Base-by-base conservation (phyloP, 352 stramenopile species). In the Pythium phragmiticola region DNA sequence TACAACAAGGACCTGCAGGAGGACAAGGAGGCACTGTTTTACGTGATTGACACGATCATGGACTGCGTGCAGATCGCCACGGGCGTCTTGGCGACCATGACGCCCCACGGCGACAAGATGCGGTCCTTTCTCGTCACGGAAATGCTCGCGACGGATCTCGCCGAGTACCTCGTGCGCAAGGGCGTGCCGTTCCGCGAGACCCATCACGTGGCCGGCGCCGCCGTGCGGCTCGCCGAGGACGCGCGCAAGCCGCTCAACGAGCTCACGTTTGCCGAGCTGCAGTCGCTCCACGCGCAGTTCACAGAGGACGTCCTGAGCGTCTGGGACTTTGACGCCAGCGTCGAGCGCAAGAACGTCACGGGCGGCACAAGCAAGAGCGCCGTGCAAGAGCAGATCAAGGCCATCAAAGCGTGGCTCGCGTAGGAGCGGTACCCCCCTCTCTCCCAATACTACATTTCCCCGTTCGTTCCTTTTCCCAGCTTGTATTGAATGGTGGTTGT, bases 1-100 rank as follows among this genome's bases (percentile, higher is more conserved):
- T 99, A 99, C 90, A 99, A 99, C 84, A 99, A 99, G 84, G 97
- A 99, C 74, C 83, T 99, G 30, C 97, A 99, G 78, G 97, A 99
- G 80, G 97, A 99, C 81, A 99, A 99, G 86, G 92, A 98, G 48
- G 88, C 94, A 54, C 82, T 99, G 23, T 99, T 99, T 68, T 93
- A 99, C 80, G 90, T 96, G 7, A 92, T 99, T 37, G 94, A 98
- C 72, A 99, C 94, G 33, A 94, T 99, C 55, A 88, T 98, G 69
- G 97, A 99, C 84, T 99, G 95, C 70, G 75, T 99, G 34, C 93
- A 96, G 57, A 99, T 99, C 79, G 89, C 94, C 26, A 98, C 91
- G 7, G 97, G 97, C 45, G 97, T 99, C 26, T 82, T 99, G 54
- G 86, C 86, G 47, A 99, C 97, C 9, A 96, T 99, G 85, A 98